Base-by-base conservation (phyloP, 2,329 filamentous ascomycete genomes). In the Alternaria gansuensis region DNA sequence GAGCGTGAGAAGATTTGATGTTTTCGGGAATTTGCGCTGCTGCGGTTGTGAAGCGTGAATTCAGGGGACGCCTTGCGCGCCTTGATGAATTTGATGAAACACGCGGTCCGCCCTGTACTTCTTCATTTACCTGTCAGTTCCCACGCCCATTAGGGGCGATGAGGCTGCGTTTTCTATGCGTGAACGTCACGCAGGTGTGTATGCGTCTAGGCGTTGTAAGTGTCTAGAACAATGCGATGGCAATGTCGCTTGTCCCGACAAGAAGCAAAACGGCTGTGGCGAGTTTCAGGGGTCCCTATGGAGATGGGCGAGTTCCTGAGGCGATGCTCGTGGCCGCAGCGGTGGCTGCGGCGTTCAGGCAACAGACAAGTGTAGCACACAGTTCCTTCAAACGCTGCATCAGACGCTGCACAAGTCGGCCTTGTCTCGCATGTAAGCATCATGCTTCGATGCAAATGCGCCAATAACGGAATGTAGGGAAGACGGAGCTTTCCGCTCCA, bases 51-150 rank as follows among this genome's bases (percentile, higher is more conserved):
- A 54, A 45, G 54, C 62, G 39, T 62, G 52, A 57, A 56, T 50
- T 63, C 62, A 70, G 66, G 65, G 65, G 67, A 61, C 49, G 44
- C 57, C 39, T 55, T 59, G 57, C 57, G 54, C 52, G 54, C 34
- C 56, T 54, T 28, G 58, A 46, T 70, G 67, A 71, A 70, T 54
- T 54, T 28, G 58, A 46, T 70, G 67, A 71, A 70, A 71, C 68
- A 52, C 60, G 67, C 54, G 58, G 59, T 46, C 59, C 51, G 48
- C 58, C 64, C 55, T 63, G 64, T 55, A 55, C 52, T 64, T 67
- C 63, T 57, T 65, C 63, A 67, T 67, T 39, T 65, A 21, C 60
- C 54, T 54, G 21, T 36, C 40, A 52, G 36, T 28, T 44, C n/a
- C 23, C 37, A 46, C 45, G 36, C 17, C 26, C 40, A 13, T 41